phyloP scores from a whole-genome alignment of 1,284 basidiomycete species.

The Marasmius sp. region DNA sequence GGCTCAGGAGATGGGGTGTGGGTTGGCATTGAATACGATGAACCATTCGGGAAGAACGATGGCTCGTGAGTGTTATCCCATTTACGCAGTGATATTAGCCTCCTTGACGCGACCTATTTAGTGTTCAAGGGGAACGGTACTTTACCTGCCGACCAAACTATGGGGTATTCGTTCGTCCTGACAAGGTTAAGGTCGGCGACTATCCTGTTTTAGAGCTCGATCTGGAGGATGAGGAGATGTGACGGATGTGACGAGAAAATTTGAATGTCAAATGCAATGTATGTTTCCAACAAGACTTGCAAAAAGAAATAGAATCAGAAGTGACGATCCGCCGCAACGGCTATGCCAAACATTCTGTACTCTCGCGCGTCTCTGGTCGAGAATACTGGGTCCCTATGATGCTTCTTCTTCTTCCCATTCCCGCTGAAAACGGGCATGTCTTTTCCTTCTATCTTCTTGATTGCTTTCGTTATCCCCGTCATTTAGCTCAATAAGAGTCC shows the following conservation, averaged over 20 bases:
- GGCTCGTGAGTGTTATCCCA: slow-evolving; percentile 69
- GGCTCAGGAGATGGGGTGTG: slow-evolving; percentile 68
- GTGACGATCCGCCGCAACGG: neutral
- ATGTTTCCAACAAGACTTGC: neutral
- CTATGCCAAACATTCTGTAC: too few relatives aligned
- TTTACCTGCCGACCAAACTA: slow-evolving; percentile 78
- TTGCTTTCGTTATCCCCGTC: too few relatives aligned
- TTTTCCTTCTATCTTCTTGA: too few relatives aligned
- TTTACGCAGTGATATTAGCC: slow-evolving; percentile 5
- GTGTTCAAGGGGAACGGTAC: slow-evolving; percentile 84
- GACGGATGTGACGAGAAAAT: slow-evolving; percentile 21
- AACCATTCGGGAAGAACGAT: slow-evolving; percentile 94
- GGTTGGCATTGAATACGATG: slow-evolving; percentile 96
- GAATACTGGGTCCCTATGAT: too few relatives aligned
- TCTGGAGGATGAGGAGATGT: slow-evolving; percentile 80
- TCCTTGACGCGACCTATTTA: slow-evolving; percentile 31
- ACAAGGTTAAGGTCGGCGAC: slow-evolving; percentile 83
- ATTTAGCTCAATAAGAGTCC: too few relatives aligned
- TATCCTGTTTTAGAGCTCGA: slow-evolving; percentile 81
- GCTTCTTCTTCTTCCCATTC: too few relatives aligned
- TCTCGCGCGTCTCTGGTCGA: too few relatives aligned
- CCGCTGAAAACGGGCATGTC: too few relatives aligned
- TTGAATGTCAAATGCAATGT: neutral
- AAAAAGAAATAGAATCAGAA: neutral
- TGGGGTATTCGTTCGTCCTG: slow-evolving; percentile 87